Evolutionary conservation across 176 grass and related monocot genomes (phyloP).

Genomic region (Zizania latifolia): DNA sequence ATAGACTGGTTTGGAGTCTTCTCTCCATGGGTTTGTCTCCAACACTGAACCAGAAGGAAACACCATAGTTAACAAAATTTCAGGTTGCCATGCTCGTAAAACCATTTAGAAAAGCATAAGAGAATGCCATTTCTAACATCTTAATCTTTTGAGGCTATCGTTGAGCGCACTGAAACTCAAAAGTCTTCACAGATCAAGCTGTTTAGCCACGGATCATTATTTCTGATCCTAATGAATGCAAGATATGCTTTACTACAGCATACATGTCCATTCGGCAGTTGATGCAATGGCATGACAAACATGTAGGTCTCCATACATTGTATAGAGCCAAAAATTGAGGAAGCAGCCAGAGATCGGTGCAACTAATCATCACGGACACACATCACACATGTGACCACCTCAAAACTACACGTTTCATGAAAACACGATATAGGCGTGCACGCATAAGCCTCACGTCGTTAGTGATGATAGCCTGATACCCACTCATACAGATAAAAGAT

Average conservation of each 20-base stretch:
- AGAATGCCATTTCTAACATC: neutral
- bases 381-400: too few species aligned
- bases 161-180: neutral
- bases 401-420: neutral
- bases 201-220: neutral
- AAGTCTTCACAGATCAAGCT: neutral
- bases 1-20: constrained; percentile 83
- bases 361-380: neutral
- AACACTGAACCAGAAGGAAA: constrained; percentile 50
- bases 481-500: neutral
- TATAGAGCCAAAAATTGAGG: neutral
- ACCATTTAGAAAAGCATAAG: neutral
- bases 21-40: constrained; percentile 96
- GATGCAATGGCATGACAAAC: neutral
- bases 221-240: neutral
- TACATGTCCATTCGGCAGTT: neutral
- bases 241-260: neutral
- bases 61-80: constrained; percentile 9
- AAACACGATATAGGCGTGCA: constrained; percentile 2
- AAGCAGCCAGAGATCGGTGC: neutral
- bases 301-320: neutral
- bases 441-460: neutral
- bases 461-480: neutral
- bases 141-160: neutral
- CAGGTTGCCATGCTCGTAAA: neutral